Base-by-base conservation (phyloP, 2,329 filamentous ascomycete species). In the Aspergillus niger region DNA sequence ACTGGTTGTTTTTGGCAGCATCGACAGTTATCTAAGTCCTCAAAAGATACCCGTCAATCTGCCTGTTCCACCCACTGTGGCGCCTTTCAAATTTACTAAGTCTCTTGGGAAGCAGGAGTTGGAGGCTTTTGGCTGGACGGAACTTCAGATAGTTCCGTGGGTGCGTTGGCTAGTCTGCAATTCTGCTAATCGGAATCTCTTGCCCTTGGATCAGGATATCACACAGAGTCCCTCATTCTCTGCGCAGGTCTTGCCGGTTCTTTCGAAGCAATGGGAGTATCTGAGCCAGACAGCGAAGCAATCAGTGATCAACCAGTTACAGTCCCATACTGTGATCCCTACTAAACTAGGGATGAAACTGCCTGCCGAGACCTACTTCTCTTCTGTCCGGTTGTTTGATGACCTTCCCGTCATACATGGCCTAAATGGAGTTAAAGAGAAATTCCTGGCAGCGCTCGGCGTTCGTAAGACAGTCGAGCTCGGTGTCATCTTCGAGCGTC, bases 401-500 rank as follows among this genome's bases (percentile, higher is more conserved):
- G 95, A 99, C 72, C 81, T 99, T 15, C 93, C 95, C 0, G 88
- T 89, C 11, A 87, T 98, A 1, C 86, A 89, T 65, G 87, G 86
- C 11, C 87, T 93, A 47, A 87, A 89, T 43, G 86, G 88, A 32
- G 85, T 97, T 11, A 98, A 97, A 73, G 94, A 98, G 49, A 97
- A 96, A 73, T 91, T 99, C 63, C 77, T 99, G 47, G 79, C 85
- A 2, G 86, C 91, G 2, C 81, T 99, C 32, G 94, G 95, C 3
- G 93, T 99, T 26, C 88, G 95, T 61, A 98, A 98, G 79, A 99
- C 95, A 0, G 89, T 99, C 20, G 95, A 99, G 67, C 81, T 99
- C 2, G 92, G 92, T 32, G 94, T 96, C 30, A 96, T 99, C 30
- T 98, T 99, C 70, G 90, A 91, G 24, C 86, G 94, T 48, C 83